Evolutionary conservation across 2,329 filamentous ascomycete genomes (phyloP).

Genomic region (Sclerotinia trifoliorum): DNA sequence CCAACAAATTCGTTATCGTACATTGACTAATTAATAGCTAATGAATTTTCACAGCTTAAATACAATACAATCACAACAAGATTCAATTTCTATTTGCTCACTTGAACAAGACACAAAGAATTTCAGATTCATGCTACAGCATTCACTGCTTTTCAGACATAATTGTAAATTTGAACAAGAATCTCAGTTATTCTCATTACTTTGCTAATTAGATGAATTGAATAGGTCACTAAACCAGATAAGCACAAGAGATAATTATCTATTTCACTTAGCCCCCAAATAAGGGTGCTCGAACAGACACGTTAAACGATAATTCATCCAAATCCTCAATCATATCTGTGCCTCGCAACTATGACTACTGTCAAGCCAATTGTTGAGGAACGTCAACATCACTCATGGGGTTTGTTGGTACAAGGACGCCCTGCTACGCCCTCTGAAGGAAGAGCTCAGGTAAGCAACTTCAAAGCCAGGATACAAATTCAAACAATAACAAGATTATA

Average conservation of each 20-base stretch:
- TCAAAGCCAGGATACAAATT: background rate
- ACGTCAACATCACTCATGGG: constrained; percentile 28
- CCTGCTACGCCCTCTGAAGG: constrained; percentile 35
- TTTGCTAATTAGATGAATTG: background rate
- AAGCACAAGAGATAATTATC: background rate
- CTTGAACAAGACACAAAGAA: background rate
- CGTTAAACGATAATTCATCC: background rate
- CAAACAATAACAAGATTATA: background rate
- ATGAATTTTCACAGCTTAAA: background rate
- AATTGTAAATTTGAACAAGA: background rate
- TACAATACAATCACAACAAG: background rate
- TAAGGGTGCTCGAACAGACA: background rate
- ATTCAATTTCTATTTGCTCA: background rate
- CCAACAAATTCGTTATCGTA: background rate
- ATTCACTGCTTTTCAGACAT: background rate
- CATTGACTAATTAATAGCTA: background rate
- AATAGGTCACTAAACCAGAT: background rate
- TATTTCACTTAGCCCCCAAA: background rate
- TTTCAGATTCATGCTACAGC: background rate
- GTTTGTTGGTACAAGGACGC: constrained; percentile 32
- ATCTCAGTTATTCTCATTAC: background rate
- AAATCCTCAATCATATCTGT: background rate
- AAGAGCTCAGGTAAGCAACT: constrained; percentile 31
- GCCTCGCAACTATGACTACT: constrained; percentile 2
- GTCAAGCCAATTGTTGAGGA: constrained; percentile 6